A percentile compares a stretch with the other conserved stretches of the same genome.
phyloP scores from a whole-genome alignment of 2,329 filamentous ascomycete species.

The Botryosphaeria dothidea region DNA sequence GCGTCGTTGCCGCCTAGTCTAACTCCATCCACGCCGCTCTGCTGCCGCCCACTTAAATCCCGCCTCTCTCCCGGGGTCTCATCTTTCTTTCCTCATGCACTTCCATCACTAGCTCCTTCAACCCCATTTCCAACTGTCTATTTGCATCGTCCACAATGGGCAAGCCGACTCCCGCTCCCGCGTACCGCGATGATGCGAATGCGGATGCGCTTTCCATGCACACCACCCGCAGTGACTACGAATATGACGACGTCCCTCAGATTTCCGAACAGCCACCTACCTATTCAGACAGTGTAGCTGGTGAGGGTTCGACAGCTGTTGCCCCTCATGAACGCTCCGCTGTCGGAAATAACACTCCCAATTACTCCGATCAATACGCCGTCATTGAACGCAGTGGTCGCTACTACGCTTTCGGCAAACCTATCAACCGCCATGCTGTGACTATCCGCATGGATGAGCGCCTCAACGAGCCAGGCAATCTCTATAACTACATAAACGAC shows the following conservation, averaged over 20 bases:
- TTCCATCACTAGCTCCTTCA: background rate
- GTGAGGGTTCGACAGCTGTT: background rate
- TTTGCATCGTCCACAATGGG: conserved; percentile 30
- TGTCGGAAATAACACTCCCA: background rate
- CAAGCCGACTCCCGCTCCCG: conserved; percentile 25
- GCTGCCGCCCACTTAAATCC: background rate
- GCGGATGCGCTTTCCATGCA: conserved; percentile 41
- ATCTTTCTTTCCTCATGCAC: background rate
- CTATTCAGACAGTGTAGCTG: conserved; percentile 31
- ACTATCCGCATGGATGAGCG: conserved; percentile 31
- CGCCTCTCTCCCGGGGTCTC: background rate
- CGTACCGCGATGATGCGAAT: conserved; percentile 37
- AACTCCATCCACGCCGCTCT: background rate
- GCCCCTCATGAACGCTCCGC: background rate
- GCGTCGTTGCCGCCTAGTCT: conserved; percentile 17
- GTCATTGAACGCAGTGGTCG: conserved; percentile 13
- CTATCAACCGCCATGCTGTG: conserved; percentile 6
- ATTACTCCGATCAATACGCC: conserved; percentile 11
- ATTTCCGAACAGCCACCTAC: conserved; percentile 35
- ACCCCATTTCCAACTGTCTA: background rate
- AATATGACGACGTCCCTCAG: conserved; percentile 39
- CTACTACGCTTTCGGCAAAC: conserved; percentile 16
- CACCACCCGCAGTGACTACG: conserved; percentile 40
- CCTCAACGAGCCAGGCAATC: conserved; percentile 33
- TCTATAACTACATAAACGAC: conserved; percentile 31